phyloP scores from a whole-genome alignment of 495 filamentous ascomycete genomes.

The Aspergillus asperescens region DNA sequence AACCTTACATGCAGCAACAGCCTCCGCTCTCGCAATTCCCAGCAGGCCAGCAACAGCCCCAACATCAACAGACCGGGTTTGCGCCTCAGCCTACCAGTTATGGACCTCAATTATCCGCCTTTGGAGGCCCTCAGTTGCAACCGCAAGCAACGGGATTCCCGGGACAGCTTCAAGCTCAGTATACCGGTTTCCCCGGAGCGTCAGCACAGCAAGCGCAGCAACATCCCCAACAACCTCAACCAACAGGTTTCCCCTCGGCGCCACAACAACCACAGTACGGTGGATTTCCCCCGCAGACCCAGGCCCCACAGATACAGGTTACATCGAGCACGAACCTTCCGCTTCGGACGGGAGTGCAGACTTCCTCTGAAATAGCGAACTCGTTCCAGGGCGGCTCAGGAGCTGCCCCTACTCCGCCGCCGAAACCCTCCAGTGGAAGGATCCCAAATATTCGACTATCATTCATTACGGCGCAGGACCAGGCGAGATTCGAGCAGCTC shows the following conservation, averaged over 20 bases:
- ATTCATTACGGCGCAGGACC: conserved; percentile 92
- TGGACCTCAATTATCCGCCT: conserved; percentile 49
- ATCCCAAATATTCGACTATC: conserved; percentile 95
- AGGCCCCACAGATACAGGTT: conserved; percentile 48
- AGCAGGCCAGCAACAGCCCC: conserved; percentile 48
- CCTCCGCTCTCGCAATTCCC: conserved; percentile 44
- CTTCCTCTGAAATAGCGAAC: conserved; percentile 80
- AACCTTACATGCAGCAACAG: conserved; percentile 45
- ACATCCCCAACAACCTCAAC: conserved; percentile 36
- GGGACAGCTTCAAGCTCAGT: conserved; percentile 59
- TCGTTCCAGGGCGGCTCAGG: conserved; percentile 58
- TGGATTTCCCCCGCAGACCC: conserved; percentile 35
- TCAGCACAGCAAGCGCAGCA: conserved; percentile 31
- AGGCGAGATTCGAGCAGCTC: conserved; percentile 95
- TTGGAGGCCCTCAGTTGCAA: conserved; percentile 45
- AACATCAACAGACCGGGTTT: conserved; percentile 52
- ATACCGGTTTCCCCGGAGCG: conserved; percentile 49
- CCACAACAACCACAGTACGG: conserved; percentile 39
- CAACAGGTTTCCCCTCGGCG: conserved; percentile 40
- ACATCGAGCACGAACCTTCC: conserved; percentile 34
- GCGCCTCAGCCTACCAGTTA: conserved; percentile 50
- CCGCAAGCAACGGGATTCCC: conserved; percentile 56
- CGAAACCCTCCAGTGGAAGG: conserved; percentile 49
- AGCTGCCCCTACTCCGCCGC: conserved; percentile 48
- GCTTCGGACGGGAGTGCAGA: conserved; percentile 46